Conservation (phyloP, 257 asterid genomes). For the Primulina tabacum region DNA sequence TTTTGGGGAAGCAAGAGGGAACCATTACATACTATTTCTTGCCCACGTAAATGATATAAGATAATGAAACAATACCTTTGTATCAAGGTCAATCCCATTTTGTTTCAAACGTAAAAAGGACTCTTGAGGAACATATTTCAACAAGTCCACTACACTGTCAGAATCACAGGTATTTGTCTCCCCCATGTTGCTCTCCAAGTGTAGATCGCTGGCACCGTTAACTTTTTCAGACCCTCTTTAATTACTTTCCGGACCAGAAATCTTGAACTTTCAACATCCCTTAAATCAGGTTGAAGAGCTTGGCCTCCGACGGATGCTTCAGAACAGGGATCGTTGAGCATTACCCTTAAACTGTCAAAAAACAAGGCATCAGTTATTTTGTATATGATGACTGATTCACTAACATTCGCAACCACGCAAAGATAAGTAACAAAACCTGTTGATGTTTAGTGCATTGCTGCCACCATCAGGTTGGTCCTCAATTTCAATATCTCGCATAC, state of each 20-base stretch:
- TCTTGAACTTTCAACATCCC: constrained; percentile 46
- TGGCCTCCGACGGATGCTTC: constrained; percentile 51
- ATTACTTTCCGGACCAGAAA: constrained; percentile 55
- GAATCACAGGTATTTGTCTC: constrained; percentile 36
- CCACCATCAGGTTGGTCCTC: constrained; percentile 93
- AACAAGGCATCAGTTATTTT: background rate
- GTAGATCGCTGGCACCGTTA: constrained; percentile 37
- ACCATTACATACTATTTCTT: constrained; percentile 14
- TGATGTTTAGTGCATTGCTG: constrained; percentile 84
- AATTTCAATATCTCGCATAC: constrained; percentile 52
- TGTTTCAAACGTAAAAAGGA: constrained; percentile 72
- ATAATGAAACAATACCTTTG: constrained; percentile 48
- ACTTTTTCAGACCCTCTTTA: constrained; percentile 55
- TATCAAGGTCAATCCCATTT: constrained; percentile 71
- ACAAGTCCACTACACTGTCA: constrained; percentile 43
- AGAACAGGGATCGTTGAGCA: constrained; percentile 53
- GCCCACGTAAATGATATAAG: constrained; percentile 8
- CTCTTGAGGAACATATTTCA: constrained; percentile 61
- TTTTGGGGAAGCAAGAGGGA: background rate
- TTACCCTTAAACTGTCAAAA: constrained; percentile 64
- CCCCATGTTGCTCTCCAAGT: constrained; percentile 39
- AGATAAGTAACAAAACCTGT: constrained; percentile 52
- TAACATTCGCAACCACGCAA: constrained; percentile 19
- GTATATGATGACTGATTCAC: background rate
- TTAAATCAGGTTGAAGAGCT: constrained; percentile 39